Base-by-base conservation (phyloP, 2,329 filamentous ascomycete genomes). In the Diaporthe sp. region DNA sequence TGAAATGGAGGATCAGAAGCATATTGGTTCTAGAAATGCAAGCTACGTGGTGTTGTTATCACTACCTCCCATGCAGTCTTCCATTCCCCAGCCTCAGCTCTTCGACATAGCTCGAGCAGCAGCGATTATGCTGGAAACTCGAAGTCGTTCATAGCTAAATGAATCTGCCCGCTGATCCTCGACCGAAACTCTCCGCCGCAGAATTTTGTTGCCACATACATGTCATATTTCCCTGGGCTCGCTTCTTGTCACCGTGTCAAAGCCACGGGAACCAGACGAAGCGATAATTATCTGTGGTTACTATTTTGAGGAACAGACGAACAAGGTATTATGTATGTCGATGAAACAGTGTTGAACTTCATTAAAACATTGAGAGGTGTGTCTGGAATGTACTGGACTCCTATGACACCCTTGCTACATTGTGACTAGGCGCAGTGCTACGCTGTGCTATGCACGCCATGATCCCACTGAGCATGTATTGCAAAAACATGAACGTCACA, bases 111-210 rank as follows among this genome's bases (percentile, higher is more conserved):
- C 37, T 76, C 76, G 78, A 34, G 31, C 31, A 86, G 84, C 79
- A 93, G 80, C 8, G 87, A 83, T 61, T 85, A 80, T 0, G 86
- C 92, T n/a, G 87, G 86, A 88, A 88, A 92, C 78, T 90, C 88
- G 80, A 94, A 94, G 83, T 95, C 92, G 12, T 84, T 85, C 72
- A 89, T 82, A 61, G 93, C 92, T 51, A 95, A 82, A 81, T 94
- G 95, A 1, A 94, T 85, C 85, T 94, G 92, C 31, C 86, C 92
- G 80, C 91, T 93, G 73, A 94, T 80, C 53, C 93, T 84, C 0
- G 87, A 85, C 92, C 92, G 94, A 82, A 92, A 88, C 75, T 83
- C 85, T 1, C 87, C 87, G 0, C 84, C 86, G 80, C 94, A 90
- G 49, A 86, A 85, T 71, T 90, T 86, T 13, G 91, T 84, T 17